phyloP scores from a whole-genome alignment of 2,329 filamentous ascomycete species.

The Colletotrichum truncatum region DNA sequence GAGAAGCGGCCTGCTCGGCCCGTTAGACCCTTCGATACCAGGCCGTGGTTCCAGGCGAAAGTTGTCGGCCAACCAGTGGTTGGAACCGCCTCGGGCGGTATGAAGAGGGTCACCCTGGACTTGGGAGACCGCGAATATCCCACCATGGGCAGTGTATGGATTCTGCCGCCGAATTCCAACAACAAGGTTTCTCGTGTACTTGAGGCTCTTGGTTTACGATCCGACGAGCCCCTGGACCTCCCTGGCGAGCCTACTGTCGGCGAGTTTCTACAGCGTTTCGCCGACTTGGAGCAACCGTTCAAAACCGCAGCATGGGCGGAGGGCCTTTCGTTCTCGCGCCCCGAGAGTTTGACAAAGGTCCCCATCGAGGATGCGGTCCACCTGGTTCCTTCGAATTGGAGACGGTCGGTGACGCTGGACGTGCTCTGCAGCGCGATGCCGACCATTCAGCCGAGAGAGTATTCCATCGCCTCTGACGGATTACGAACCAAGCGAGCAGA shows the following conservation, averaged over 20 bases:
- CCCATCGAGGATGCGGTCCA: constrained; percentile 20
- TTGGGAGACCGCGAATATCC: constrained; percentile 23
- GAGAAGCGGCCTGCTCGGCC: background rate
- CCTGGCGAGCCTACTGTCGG: constrained; percentile 11
- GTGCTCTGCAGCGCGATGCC: constrained; percentile 15
- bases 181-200: constrained; percentile 25
- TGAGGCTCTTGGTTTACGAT: background rate
- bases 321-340: background rate
- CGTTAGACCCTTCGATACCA: constrained; percentile 20
- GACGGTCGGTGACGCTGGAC: constrained; percentile 1
- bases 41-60: constrained; percentile 24
- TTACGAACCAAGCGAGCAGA: background rate
- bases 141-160: constrained; percentile 26
- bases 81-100: constrained; percentile 1
- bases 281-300: constrained; percentile 18
- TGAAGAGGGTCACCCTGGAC: constrained; percentile 25
- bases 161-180: constrained; percentile 22
- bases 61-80: constrained; percentile 6
- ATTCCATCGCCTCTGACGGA: constrained; percentile 22
- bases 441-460: constrained; percentile 21
- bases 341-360: constrained; percentile 5
- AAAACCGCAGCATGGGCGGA: constrained; percentile 8
- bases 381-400: constrained; percentile 14
- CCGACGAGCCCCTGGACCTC: background rate
- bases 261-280: constrained; percentile 11